phyloP scores from a whole-genome alignment of 495 filamentous ascomycete genomes.

The Hypoxylon rickii region DNA sequence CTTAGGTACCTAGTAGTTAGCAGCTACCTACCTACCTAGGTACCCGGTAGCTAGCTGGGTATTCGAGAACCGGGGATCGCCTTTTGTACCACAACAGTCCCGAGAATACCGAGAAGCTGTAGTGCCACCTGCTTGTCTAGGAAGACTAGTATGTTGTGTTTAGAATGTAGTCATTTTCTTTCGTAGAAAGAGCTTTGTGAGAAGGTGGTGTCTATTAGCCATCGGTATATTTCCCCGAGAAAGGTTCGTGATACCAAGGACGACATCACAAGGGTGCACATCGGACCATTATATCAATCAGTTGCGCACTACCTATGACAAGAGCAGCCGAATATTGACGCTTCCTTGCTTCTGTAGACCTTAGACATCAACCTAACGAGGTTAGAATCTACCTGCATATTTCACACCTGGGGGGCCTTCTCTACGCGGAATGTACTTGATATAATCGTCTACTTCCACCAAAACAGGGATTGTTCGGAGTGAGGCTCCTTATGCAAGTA shows the following conservation, averaged over 20 bases:
- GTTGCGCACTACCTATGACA: no score
- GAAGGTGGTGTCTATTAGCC: background rate
- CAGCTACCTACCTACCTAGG: no score
- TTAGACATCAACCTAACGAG: no score
- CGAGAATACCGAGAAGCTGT: constrained; percentile 28
- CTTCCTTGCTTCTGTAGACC: no score
- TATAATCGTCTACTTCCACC: background rate
- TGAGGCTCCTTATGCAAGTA: background rate
- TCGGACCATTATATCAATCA: no score
- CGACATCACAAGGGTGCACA: background rate
- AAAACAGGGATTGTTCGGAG: background rate
- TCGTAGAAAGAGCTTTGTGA: constrained; percentile 11
- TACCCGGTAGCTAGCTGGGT: no score
- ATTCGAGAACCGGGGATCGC: constrained; percentile 7
- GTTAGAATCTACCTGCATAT: no score
- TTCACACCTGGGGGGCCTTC: no score
- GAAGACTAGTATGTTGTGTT: constrained; percentile 10
- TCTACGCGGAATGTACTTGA: no score
- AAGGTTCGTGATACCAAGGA: background rate
- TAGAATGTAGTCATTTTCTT: constrained; percentile 4
- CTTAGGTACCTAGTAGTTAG: no score
- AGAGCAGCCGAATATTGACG: no score
- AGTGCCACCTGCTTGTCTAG: background rate
- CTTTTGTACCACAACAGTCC: constrained; percentile 20
- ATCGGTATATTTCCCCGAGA: background rate